These are phyloP conservation scores for Allium fistulosum DNA, from an alignment of 106 monocot species.

Conservation along the genomic window DNA sequence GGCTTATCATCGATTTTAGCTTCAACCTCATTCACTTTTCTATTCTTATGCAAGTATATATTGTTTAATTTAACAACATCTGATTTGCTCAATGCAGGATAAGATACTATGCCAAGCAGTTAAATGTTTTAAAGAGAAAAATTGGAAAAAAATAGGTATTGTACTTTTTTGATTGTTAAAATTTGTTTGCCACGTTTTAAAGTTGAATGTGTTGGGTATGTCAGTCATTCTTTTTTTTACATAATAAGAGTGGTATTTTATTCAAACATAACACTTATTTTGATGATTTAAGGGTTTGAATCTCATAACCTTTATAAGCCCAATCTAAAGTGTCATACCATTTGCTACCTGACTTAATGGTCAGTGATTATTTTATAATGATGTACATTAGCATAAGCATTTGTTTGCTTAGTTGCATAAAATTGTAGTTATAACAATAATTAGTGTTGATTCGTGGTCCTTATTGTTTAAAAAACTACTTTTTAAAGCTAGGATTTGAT, in stretches of 20 bases:
- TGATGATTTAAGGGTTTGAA: neutral
- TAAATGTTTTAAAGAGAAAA: constrained; percentile 48
- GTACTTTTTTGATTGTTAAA: neutral
- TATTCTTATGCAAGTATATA: too few relatives aligned
- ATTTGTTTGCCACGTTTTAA: neutral
- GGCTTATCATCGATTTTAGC: too few relatives aligned
- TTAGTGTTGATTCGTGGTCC: too few relatives aligned
- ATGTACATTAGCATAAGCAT: too few relatives aligned
- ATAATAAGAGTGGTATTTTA: too few relatives aligned
- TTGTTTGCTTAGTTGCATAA: too few relatives aligned
- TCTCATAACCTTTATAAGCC: neutral
- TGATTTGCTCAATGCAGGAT: constrained; percentile 41
- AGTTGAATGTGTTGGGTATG: neutral
- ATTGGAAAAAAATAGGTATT: constrained; percentile 90
- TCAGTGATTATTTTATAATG: too few relatives aligned
- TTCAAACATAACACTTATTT: neutral
- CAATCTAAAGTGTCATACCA: neutral
- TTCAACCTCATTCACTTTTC: too few relatives aligned
- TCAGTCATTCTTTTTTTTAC: neutral
- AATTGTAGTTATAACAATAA: too few relatives aligned
- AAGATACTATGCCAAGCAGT: constrained; percentile 46
- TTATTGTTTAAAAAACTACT: too few relatives aligned
- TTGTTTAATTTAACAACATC: neutral
- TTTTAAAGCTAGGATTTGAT: too few relatives aligned
- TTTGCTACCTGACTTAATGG: neutral